Evolutionary conservation across 495 filamentous ascomycete genomes (phyloP).

Genomic region (Lentithecium fluviatile): DNA sequence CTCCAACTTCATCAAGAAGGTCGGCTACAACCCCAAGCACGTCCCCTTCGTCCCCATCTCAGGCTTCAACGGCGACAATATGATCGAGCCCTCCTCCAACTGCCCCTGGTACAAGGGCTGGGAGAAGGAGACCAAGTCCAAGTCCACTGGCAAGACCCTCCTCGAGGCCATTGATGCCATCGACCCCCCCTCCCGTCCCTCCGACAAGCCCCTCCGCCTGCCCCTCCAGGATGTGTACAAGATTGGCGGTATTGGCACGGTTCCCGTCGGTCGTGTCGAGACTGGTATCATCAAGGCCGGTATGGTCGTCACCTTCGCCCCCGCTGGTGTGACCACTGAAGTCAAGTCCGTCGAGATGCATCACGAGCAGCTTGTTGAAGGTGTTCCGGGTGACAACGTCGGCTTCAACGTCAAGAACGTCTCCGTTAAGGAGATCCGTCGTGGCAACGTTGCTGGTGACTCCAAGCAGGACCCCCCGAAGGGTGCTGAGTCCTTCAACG

Average conservation of each 20-base stretch:
- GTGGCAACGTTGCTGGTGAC: slow-evolving; percentile 99
- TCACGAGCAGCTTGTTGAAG: slow-evolving; percentile 97
- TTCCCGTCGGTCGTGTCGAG: slow-evolving; percentile 99
- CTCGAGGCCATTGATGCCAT: slow-evolving; percentile 98
- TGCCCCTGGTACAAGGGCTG: slow-evolving; percentile 99
- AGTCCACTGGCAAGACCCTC: slow-evolving; percentile 92
- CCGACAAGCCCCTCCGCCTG: slow-evolving; percentile 98
- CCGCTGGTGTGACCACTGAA: slow-evolving; percentile 98
- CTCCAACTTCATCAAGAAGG: slow-evolving; percentile 99
- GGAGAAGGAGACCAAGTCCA: slow-evolving; percentile 98
- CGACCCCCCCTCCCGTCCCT: slow-evolving; percentile 86
- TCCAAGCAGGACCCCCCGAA: slow-evolving; percentile 98
- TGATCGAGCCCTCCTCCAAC: slow-evolving; percentile 89
- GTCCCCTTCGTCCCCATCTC: slow-evolving; percentile 99
- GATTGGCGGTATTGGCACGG: slow-evolving; percentile 99
- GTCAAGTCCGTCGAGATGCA: slow-evolving; percentile 99
- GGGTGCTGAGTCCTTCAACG: slow-evolving; percentile 90
- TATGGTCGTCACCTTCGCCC: slow-evolving; percentile 97
- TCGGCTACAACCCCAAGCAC: slow-evolving; percentile 98
- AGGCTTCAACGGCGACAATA: slow-evolving; percentile 99
- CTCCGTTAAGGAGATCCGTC: slow-evolving; percentile 99
- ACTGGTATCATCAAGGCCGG: slow-evolving; percentile 96
- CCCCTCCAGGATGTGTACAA: slow-evolving; percentile 99
- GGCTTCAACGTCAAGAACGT: slow-evolving; percentile 99
- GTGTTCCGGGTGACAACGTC: slow-evolving; percentile 98